Evolutionary conservation across 1,284 basidiomycete genomes (phyloP).

Genomic region (Ustilago lituana): DNA sequence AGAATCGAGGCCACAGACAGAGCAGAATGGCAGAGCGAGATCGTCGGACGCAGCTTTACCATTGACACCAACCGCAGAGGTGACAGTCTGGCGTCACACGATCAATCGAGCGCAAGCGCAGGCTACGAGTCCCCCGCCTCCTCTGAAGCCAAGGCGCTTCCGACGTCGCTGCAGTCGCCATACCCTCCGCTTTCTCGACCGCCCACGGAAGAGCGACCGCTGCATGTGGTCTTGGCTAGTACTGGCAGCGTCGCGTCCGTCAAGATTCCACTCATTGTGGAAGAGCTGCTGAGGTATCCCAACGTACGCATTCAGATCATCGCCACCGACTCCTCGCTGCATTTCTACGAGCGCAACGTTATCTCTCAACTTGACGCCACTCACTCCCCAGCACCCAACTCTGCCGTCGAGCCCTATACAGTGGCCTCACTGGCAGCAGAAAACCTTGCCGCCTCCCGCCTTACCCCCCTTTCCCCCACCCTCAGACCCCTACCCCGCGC

Average conservation of each 20-base stretch:
- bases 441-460: constrained; percentile 37
- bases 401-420: neutral
- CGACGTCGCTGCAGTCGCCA: constrained; percentile 56
- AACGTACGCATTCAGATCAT: constrained; percentile 85
- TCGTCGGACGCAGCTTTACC: constrained; percentile 9
- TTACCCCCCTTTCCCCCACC: neutral
- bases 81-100: too few relatives aligned
- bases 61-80: too few relatives aligned
- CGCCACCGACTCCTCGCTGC: constrained; percentile 79
- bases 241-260: constrained; percentile 94
- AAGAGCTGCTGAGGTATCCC: constrained; percentile 75
- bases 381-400: neutral
- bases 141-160: constrained; percentile 15
- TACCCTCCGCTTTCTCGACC: constrained; percentile 48
- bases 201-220: constrained; percentile 42
- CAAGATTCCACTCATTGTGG: constrained; percentile 88
- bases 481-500: constrained; percentile 53
- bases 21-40: constrained; percentile 22
- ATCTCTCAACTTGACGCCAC: constrained; percentile 65
- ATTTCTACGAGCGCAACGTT: constrained; percentile 77
- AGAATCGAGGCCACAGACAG: constrained; percentile 17
- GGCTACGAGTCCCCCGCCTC: constrained; percentile 7
- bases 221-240: constrained; percentile 81
- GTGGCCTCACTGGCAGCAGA: constrained; percentile 43
- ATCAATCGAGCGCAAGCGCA: neutral